Evolutionary conservation across 1,284 basidiomycete genomes (phyloP).

Genomic region (Hymenochaete sp.): DNA sequence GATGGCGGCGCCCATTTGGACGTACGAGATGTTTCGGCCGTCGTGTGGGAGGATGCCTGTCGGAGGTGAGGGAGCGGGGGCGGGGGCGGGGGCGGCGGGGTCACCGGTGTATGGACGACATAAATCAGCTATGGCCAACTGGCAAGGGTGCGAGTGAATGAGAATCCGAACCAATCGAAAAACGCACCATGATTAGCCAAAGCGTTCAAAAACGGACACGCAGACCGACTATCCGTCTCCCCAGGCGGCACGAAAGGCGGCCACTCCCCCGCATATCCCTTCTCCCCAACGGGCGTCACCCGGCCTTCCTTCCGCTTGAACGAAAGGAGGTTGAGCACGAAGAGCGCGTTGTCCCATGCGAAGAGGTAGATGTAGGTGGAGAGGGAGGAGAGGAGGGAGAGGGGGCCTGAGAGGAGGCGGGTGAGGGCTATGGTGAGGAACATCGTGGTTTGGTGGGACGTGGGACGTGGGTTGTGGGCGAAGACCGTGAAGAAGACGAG

Average conservation of each 20-base stretch:
- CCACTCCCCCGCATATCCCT: constrained; percentile 61
- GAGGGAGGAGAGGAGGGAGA: constrained; percentile 9
- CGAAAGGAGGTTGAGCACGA: constrained; percentile 45
- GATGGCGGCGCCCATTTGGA: constrained; percentile 40
- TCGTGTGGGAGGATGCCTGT: constrained; percentile 59
- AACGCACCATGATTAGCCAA: constrained; percentile 65
- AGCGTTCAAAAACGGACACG: constrained; percentile 65
- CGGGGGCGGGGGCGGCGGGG: too few relatives aligned
- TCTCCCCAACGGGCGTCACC: constrained; percentile 47
- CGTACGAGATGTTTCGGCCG: constrained; percentile 60
- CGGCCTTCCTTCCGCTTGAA: constrained; percentile 40
- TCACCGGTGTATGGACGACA: too few relatives aligned
- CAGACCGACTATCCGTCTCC: constrained; percentile 55
- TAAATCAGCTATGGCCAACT: too few relatives aligned
- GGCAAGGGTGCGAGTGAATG: not conserved
- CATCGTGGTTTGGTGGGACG: too few relatives aligned
- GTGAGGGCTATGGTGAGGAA: constrained; percentile 9
- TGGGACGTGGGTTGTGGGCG: too few relatives aligned
- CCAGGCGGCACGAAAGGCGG: constrained; percentile 51
- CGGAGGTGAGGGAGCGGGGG: too few relatives aligned
- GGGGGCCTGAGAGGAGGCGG: constrained; percentile 11
- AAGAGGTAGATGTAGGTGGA: constrained; percentile 21
- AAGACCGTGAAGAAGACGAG: too few relatives aligned
- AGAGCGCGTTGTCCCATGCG: constrained; percentile 47
- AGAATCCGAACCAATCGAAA: not conserved